Conservation (phyloP, 306 rosid species). For the Potentilla sterilis region DNA sequence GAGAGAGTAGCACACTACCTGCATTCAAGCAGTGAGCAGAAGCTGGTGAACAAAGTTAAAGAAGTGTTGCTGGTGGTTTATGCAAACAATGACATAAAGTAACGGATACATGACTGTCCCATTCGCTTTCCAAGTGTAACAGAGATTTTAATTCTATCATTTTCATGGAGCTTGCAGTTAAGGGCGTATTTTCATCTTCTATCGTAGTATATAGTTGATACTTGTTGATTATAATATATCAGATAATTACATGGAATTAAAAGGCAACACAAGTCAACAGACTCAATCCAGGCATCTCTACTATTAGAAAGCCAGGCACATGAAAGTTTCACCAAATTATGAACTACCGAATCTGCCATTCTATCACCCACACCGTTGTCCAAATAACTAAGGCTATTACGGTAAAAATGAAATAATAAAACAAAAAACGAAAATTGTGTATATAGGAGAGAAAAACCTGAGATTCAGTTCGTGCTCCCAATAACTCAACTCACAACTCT, state of each 20-base stretch:
- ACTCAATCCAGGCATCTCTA: not conserved
- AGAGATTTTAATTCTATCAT: not conserved
- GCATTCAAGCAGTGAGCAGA: conserved; percentile 28
- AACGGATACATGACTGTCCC: not conserved
- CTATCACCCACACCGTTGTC: too few species aligned
- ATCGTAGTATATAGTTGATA: not conserved
- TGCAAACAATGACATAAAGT: conserved; percentile 2
- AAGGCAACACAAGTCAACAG: not conserved
- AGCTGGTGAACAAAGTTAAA: conserved; percentile 51
- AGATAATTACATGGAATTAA: not conserved
- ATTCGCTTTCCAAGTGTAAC: not conserved
- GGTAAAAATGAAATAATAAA: too few species aligned
- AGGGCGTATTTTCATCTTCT: not conserved
- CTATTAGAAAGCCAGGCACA: too few species aligned
- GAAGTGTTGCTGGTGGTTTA: conserved; percentile 41
- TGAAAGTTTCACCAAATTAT: too few species aligned
- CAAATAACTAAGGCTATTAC: too few species aligned
- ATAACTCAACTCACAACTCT: too few species aligned
- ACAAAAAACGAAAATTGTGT: too few species aligned
- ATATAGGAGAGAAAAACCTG: too few species aligned
- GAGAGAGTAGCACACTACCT: conserved; percentile 24
- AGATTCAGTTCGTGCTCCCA: too few species aligned
- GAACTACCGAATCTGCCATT: too few species aligned
- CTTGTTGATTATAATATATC: not conserved
- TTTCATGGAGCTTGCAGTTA: not conserved